Percentiles rank a stretch among this genome's conserved stretches.
Evolutionary conservation across 139 green algal species (phyloP).

Genomic region (Chlorella sp.): DNA sequence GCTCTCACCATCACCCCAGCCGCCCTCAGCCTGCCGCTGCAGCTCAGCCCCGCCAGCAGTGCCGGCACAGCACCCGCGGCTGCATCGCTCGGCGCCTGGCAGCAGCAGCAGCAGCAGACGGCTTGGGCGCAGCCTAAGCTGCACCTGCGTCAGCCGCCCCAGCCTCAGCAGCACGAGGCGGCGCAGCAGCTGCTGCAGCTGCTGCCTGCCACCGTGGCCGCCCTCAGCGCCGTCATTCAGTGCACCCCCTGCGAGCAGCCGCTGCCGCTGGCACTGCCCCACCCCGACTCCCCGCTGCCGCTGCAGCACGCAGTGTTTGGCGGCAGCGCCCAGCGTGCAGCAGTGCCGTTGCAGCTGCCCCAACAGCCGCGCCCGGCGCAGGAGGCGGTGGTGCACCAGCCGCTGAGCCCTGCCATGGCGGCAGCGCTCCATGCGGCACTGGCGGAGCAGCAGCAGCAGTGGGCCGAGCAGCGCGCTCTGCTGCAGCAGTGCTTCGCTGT

Average conservation of each 20-base stretch:
- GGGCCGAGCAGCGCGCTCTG: background rate
- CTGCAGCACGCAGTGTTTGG: background rate
- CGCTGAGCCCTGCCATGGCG: no score
- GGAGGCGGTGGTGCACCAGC: no score
- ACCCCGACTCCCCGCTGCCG: background rate
- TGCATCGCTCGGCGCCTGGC: no score
- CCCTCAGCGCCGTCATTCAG: background rate
- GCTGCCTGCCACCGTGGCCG: background rate
- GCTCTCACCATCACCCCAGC: background rate
- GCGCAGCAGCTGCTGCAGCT: background rate
- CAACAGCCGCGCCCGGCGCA: no score
- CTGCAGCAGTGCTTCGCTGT: background rate
- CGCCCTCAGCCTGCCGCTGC: background rate
- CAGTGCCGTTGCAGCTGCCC: no score
- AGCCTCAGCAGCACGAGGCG: background rate
- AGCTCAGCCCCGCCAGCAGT: background rate
- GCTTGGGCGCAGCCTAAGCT: background rate
- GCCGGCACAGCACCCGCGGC: no score
- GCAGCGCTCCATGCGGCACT: background rate
- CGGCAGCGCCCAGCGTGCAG: background rate
- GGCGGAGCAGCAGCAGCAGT: background rate
- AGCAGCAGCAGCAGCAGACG: background rate
- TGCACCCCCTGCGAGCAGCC: background rate
- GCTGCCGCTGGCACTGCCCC: background rate
- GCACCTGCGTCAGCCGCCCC: background rate